Conservation (phyloP, 371 early-diverging fungal genomes). For the Mortierella sp. region DNA sequence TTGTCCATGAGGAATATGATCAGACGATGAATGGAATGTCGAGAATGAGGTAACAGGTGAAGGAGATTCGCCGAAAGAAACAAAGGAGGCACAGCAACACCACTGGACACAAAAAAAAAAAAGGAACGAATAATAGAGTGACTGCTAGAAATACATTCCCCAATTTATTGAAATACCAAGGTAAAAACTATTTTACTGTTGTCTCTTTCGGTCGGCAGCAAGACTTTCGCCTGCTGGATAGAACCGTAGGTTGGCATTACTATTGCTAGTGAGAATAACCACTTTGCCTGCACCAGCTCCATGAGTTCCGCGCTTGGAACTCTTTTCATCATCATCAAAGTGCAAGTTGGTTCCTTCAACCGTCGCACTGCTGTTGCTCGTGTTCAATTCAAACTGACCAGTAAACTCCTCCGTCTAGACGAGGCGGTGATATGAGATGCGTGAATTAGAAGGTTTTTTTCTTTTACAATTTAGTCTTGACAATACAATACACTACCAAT, state of each 20-base stretch:
- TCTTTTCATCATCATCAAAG: constrained; percentile 36
- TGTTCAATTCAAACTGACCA: constrained; percentile 36
- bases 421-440: too few relatives aligned
- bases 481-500: too few relatives aligned
- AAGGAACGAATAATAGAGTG: background rate
- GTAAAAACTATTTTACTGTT: background rate
- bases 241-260: constrained; percentile 29
- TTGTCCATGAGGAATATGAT: constrained; percentile 26
- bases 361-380: constrained; percentile 24
- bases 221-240: constrained; percentile 40
- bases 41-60: background rate
- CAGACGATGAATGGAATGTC: constrained; percentile 12
- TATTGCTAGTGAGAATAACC: constrained; percentile 21
- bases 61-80: background rate
- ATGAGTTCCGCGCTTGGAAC: constrained; percentile 27
- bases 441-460: too few relatives aligned
- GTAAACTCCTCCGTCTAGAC: constrained; percentile 38
- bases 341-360: constrained; percentile 37
- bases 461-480: too few relatives aligned
- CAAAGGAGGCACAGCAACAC: background rate
- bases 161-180: too few relatives aligned
- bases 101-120: constrained; percentile 5
- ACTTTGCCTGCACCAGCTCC: constrained; percentile 28
- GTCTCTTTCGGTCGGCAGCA: constrained; percentile 7
- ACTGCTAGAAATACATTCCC: constrained; percentile 1